These are phyloP conservation scores for Boletus tomentosulus DNA, from an alignment of 768 basidiomycete genomes.

Conservation along the genomic window DNA sequence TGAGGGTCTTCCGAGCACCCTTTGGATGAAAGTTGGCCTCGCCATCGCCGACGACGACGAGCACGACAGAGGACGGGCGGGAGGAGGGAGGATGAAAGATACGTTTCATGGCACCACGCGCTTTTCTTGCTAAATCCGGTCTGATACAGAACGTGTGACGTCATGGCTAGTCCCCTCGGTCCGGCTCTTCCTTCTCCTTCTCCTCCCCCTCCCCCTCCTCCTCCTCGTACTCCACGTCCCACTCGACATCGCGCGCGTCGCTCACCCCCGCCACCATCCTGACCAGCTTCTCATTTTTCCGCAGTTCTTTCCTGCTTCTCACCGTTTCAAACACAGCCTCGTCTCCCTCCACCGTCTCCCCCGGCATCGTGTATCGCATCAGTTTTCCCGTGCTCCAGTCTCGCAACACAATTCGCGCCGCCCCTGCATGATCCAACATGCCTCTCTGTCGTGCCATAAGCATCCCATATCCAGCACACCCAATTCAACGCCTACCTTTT, in stretches of 20 bases:
- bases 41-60: constrained; percentile 36
- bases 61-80: not conserved
- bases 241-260: constrained; percentile 41
- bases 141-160: constrained; percentile 19
- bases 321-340: constrained; percentile 45
- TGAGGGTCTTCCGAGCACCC: constrained; percentile 59
- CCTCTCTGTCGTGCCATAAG: constrained; percentile 51
- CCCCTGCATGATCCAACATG: constrained; percentile 63
- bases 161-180: constrained; percentile 26
- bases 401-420: constrained; percentile 73
- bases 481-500: constrained; percentile 51
- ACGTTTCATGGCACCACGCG: constrained; percentile 10
- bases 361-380: constrained; percentile 56
- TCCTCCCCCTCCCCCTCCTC: constrained; percentile 36
- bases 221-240: constrained; percentile 36
- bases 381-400: constrained; percentile 82
- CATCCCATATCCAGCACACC: not conserved
- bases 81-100: constrained; percentile 2
- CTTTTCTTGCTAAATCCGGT: constrained; percentile 20
- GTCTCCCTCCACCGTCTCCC: constrained; percentile 35
- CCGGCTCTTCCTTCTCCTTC: constrained; percentile 44
- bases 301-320: constrained; percentile 61
- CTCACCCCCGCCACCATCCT: constrained; percentile 39
- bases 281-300: constrained; percentile 58
- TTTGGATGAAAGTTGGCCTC: constrained; percentile 57